Percentiles rank a stretch among this genome's conserved stretches.
phyloP scores from a whole-genome alignment of 345 rosid species.

The Pistacia integerrima region DNA sequence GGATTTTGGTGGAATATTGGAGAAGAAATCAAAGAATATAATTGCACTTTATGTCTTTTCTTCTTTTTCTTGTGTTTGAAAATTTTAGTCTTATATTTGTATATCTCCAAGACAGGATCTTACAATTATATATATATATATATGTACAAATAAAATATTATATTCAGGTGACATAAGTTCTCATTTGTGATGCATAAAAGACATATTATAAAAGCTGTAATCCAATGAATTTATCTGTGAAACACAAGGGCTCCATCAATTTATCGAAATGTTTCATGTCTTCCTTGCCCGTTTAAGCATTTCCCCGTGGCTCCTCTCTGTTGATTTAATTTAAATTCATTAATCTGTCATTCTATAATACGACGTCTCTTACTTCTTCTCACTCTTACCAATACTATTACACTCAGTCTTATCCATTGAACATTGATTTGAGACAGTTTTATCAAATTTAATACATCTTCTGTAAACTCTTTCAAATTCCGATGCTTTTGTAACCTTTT shows the following conservation, averaged over 20 bases:
- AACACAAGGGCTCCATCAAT: slow-evolving; percentile 7
- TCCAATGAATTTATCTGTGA: slow-evolving; percentile 3
- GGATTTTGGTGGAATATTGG: neutral
- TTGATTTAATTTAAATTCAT: neutral
- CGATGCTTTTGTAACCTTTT: slow-evolving; percentile 32
- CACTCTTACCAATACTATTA: slow-evolving; percentile 9
- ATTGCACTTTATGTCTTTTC: slow-evolving; percentile 28
- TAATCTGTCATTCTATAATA: slow-evolving; percentile 7
- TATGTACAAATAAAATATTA: slow-evolving; percentile 12
- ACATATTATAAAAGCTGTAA: neutral
- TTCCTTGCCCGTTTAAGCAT: neutral
- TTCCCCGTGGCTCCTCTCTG: slow-evolving; percentile 8
- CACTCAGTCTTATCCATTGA: slow-evolving; percentile 39
- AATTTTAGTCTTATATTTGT: slow-evolving; percentile 37
- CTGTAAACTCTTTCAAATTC: slow-evolving; percentile 16
- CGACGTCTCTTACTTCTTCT: neutral
- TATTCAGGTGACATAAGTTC: slow-evolving; percentile 13
- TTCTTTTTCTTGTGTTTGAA: slow-evolving; percentile 51
- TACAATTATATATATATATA: slow-evolving; percentile 22
- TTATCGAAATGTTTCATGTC: slow-evolving; percentile 12
- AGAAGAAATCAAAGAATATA: neutral
- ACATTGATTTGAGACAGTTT: slow-evolving; percentile 27
- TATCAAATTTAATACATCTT: neutral
- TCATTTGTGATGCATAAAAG: neutral
- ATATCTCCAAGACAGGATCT: slow-evolving; percentile 43